Evolutionary conservation across 305 asterid genomes (phyloP).

Genomic region (Fraxinus baroniana): DNA sequence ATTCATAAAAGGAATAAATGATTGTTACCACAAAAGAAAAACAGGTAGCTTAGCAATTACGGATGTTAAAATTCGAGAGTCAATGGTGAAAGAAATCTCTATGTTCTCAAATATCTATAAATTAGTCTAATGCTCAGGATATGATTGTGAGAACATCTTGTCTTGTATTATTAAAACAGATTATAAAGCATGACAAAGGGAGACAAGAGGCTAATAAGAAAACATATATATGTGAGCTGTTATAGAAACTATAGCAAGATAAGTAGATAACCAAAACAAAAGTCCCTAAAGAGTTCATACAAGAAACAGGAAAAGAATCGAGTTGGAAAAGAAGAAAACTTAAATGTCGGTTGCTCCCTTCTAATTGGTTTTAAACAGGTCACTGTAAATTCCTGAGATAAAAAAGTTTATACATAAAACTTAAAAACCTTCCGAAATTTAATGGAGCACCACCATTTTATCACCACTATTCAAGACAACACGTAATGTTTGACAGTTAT

Average conservation of each 20-base stretch:
- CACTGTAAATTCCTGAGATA: not conserved
- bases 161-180: not conserved
- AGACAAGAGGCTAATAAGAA: not conserved
- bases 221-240: not conserved
- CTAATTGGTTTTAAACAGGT: not conserved
- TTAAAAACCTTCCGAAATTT: not conserved
- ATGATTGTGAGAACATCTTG: not conserved
- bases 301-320: not conserved
- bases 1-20: not conserved
- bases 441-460: not conserved
- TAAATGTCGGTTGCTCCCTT: not conserved
- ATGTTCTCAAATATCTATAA: not conserved
- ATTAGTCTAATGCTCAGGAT: not conserved
- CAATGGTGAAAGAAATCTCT: not conserved
- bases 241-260: not conserved
- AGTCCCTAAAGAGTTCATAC: not conserved
- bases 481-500: not conserved
- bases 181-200: not conserved
- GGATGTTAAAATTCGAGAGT: constrained; percentile 7
- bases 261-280: not conserved
- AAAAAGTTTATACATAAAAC: not conserved
- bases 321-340: not conserved
- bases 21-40: not conserved
- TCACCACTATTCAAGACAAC: not conserved
- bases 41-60: constrained; percentile 10